These are phyloP conservation scores for Backusella australiensis DNA, from an alignment of 192 early-diverging fungal species.

Conservation along the genomic window DNA sequence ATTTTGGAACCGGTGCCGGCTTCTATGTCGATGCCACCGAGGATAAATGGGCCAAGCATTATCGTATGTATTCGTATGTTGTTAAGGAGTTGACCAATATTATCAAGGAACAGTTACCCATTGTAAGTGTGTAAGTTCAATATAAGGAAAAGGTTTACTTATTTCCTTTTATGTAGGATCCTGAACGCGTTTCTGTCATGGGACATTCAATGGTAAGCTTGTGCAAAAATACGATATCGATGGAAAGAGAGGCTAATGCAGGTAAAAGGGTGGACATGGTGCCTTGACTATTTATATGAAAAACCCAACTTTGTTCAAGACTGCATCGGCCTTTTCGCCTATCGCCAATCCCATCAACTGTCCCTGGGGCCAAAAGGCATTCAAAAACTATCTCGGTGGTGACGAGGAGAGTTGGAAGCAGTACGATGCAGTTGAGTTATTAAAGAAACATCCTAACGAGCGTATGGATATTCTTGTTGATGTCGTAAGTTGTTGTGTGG, in stretches of 20 bases:
- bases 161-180: neutral
- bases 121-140: constrained; percentile 45
- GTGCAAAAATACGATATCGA: neutral
- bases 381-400: constrained; percentile 70
- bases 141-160: neutral
- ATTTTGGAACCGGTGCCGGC: constrained; percentile 67
- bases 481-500: constrained; percentile 23
- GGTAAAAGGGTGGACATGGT: constrained; percentile 78
- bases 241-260: neutral
- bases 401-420: constrained; percentile 57
- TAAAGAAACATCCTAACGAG: constrained; percentile 46
- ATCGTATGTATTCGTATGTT: constrained; percentile 85
- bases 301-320: constrained; percentile 67
- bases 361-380: constrained; percentile 80
- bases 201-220: constrained; percentile 66
- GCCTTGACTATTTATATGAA: constrained; percentile 75
- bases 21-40: constrained; percentile 79
- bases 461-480: constrained; percentile 40
- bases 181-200: constrained; percentile 57
- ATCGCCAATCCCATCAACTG: constrained; percentile 72
- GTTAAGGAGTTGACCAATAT: constrained; percentile 68
- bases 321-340: constrained; percentile 80
- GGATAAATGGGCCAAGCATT: constrained; percentile 69
- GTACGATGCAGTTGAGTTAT: constrained; percentile 76
- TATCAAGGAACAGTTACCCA: constrained; percentile 51